Conservation (phyloP, 345 rosid genomes). For the Viola odorata region DNA sequence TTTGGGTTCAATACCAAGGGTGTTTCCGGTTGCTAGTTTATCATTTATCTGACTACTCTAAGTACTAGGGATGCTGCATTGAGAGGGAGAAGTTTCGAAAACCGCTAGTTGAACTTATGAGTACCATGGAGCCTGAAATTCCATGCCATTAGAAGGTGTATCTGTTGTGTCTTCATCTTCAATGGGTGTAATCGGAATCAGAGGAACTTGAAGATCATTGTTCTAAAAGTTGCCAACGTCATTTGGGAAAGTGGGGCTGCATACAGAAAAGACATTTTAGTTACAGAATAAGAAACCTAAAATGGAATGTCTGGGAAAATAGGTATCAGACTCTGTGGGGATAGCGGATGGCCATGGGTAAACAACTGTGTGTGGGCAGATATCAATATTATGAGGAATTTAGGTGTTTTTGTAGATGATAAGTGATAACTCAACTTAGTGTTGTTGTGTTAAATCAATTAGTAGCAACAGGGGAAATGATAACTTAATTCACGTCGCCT, state of each 20-base stretch:
- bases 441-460: too few relatives aligned
- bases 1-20: conserved; percentile 44
- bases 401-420: too few relatives aligned
- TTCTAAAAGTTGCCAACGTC: conserved; percentile 38
- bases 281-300: neutral
- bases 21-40: conserved; percentile 28
- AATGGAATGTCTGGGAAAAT: conserved; percentile 2
- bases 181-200: conserved; percentile 67
- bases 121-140: conserved; percentile 19
- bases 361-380: too few relatives aligned
- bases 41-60: conserved; percentile 23
- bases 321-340: conserved; percentile 61
- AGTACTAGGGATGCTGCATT: conserved; percentile 16
- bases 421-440: too few relatives aligned
- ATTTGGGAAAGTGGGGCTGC: conserved; percentile 56
- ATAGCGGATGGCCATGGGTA: conserved; percentile 85
- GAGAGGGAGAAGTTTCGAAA: conserved; percentile 30
- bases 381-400: too few relatives aligned
- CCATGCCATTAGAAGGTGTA: conserved; percentile 27
- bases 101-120: conserved; percentile 28
- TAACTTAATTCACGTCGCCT: too few relatives aligned
- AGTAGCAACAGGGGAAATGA: too few relatives aligned
- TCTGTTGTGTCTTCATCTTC: conserved; percentile 82
- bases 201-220: conserved; percentile 41
- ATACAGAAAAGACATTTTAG: conserved; percentile 14